Evolutionary conservation across 768 basidiomycete species (phyloP).

Genomic region (Lactarius vividus): DNA sequence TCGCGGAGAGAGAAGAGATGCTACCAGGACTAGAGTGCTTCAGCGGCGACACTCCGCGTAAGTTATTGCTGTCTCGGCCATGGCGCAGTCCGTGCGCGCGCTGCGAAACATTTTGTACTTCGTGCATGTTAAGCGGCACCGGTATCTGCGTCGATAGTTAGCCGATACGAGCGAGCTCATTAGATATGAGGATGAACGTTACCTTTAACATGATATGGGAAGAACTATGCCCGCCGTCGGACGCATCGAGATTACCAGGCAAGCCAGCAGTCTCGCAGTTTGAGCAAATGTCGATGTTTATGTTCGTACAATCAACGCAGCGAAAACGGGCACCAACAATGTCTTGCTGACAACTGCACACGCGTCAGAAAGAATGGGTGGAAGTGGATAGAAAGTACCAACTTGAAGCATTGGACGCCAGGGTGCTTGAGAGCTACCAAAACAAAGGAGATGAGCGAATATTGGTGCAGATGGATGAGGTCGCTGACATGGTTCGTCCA

Average conservation of each 20-base stretch:
- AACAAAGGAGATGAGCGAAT: neutral
- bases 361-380: conserved; percentile 8
- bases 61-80: conserved; percentile 6
- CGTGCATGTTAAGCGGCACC: conserved; percentile 67
- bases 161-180: neutral
- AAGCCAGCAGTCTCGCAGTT: conserved; percentile 86
- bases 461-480: conserved; percentile 6
- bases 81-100: conserved; percentile 23
- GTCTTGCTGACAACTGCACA: conserved; percentile 73
- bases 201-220: conserved; percentile 97
- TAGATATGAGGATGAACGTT: conserved; percentile 21
- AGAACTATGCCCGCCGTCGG: conserved; percentile 74
- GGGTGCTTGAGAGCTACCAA: conserved; percentile 27
- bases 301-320: conserved; percentile 68
- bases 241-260: conserved; percentile 75
- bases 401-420: conserved; percentile 27
- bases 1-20: conserved; percentile 14
- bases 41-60: conserved; percentile 9
- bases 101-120: conserved; percentile 57
- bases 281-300: conserved; percentile 70
- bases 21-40: conserved; percentile 27
- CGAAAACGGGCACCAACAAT: conserved; percentile 93
- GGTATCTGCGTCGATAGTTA: conserved; percentile 62
- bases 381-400: conserved; percentile 1
- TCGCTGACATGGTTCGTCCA: conserved; percentile 25